These are phyloP conservation scores for Didymella sp. DNA, from an alignment of 2,329 filamentous ascomycete species.

Conservation along the genomic window DNA sequence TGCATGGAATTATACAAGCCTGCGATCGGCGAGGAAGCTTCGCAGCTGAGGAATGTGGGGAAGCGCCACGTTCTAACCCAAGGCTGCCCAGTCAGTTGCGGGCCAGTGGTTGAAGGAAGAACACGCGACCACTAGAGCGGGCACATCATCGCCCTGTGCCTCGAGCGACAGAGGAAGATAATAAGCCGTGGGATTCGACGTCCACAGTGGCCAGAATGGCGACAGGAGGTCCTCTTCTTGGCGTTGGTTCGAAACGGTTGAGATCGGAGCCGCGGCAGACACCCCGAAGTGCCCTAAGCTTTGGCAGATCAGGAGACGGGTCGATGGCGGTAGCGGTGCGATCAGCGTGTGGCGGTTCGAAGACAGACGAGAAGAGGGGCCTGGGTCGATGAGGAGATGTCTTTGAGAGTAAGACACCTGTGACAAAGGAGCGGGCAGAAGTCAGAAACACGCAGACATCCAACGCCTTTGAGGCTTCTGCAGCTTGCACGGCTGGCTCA, in stretches of 20 bases:
- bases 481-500: constrained; percentile 47
- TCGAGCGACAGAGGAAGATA: constrained; percentile 39
- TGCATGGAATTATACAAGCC: constrained; percentile 43
- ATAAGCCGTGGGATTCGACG: constrained; percentile 28
- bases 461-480: constrained; percentile 53
- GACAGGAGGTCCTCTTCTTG: constrained; percentile 38
- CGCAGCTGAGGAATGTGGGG: constrained; percentile 46
- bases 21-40: constrained; percentile 39
- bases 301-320: constrained; percentile 34
- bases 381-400: constrained; percentile 30
- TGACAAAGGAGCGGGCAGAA: constrained; percentile 45
- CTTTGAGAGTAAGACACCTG: constrained; percentile 41
- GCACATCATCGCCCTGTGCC: constrained; percentile 48
- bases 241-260: constrained; percentile 45
- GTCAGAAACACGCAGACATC: constrained; percentile 43
- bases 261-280: constrained; percentile 34
- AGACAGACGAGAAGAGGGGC: constrained; percentile 26
- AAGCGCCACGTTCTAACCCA: constrained; percentile 49
- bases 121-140: constrained; percentile 44
- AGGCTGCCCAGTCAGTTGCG: constrained; percentile 41
- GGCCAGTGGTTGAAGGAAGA: constrained; percentile 35
- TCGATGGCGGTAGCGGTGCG: constrained; percentile 29
- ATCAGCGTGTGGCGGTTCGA: constrained; percentile 34
- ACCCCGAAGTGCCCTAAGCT: constrained; percentile 33
- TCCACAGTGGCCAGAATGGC: constrained; percentile 32